These are phyloP conservation scores for Chaetomium sp. DNA, from an alignment of 2,329 filamentous ascomycete genomes.

Conservation along the genomic window DNA sequence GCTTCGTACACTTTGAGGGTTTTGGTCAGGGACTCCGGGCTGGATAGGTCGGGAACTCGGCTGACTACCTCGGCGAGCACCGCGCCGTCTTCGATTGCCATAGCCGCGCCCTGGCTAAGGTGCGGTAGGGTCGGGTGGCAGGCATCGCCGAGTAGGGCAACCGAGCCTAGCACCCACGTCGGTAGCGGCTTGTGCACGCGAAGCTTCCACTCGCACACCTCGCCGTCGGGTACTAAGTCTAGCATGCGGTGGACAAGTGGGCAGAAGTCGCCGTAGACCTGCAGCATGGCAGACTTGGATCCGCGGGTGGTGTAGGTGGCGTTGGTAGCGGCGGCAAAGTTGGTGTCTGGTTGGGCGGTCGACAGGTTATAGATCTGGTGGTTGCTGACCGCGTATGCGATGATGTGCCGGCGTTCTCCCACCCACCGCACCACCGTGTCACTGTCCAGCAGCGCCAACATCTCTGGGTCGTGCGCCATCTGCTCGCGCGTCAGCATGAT, in stretches of 20 bases:
- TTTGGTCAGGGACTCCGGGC: constrained; percentile 37
- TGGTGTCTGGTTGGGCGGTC: constrained; percentile 53
- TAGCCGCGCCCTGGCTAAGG: constrained; percentile 60
- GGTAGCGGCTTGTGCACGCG: constrained; percentile 51
- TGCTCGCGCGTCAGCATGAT: constrained; percentile 66
- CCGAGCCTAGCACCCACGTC: constrained; percentile 51
- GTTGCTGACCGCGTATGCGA: constrained; percentile 66
- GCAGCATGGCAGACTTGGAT: constrained; percentile 53
- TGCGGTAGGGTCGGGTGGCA: constrained; percentile 64
- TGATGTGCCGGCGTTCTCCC: constrained; percentile 67
- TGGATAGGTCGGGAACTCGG: constrained; percentile 31
- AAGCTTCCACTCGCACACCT: constrained; percentile 60
- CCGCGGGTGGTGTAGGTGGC: constrained; percentile 58
- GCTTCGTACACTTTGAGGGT: constrained; percentile 49
- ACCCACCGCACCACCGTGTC: constrained; percentile 70
- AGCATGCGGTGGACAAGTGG: constrained; percentile 53
- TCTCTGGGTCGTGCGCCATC: constrained; percentile 60
- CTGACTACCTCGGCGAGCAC: constrained; percentile 50
- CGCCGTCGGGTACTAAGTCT: constrained; percentile 52
- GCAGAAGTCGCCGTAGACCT: constrained; percentile 57
- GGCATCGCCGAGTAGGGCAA: constrained; percentile 56
- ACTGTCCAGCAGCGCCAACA: constrained; percentile 59
- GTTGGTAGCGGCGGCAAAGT: constrained; percentile 51
- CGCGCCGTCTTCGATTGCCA: constrained; percentile 61
- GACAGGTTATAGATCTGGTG: constrained; percentile 62